Base-by-base conservation (phyloP, 441 rosid genomes). In the Pelargonium cotyledonis region DNA sequence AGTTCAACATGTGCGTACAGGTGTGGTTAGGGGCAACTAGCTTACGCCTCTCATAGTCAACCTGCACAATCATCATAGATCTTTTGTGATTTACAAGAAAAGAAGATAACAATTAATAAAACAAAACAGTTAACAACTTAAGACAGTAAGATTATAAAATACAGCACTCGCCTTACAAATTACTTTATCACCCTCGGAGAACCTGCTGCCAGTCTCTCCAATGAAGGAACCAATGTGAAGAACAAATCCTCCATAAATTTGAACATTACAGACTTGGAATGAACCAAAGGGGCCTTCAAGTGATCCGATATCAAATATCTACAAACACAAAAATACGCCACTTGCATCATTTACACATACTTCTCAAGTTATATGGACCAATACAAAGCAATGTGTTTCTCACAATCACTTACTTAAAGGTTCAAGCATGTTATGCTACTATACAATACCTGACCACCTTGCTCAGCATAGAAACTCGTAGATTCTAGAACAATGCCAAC, bases 371-470 rank as follows among this genome's bases (percentile, higher is more conserved):
- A 26, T 26, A 1, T 26, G 31, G 3, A 26, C 31, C 31, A 26
- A 26, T 26, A 26, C 31, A 26, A 26, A 26, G 31, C 31, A 26
- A 26, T 26, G 31, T 26, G 31, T 26, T 1, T 26, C 3, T 26
- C 31, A 26, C 31, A 26, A 26, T 26, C 31, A 5, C 23, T 55
- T 26, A 2, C 31, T 26, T 26, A 26, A 26, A 26, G 31, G 1
- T 35, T 35, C 38, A 35, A 35, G 4, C 38, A 35, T 35, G 38
- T 35, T 5, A 35, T 35, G 38, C 6, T 5, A 14, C 0, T 31
- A n/a, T 55, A 67, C 8, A 57, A 72, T 85, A 95, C 99, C 98
- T 95, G 99, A 74, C 99, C 99, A 81, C 99, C 99, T 88, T 92
- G 98, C 83, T 95, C 99, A 31, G 99, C 96, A 75, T 95, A 95